Percentiles rank a stretch among this genome's conserved stretches.
Evolutionary conservation across 352 stramenopile genomes (phyloP).

Genomic region (Pilasporangium apinafurcum): DNA sequence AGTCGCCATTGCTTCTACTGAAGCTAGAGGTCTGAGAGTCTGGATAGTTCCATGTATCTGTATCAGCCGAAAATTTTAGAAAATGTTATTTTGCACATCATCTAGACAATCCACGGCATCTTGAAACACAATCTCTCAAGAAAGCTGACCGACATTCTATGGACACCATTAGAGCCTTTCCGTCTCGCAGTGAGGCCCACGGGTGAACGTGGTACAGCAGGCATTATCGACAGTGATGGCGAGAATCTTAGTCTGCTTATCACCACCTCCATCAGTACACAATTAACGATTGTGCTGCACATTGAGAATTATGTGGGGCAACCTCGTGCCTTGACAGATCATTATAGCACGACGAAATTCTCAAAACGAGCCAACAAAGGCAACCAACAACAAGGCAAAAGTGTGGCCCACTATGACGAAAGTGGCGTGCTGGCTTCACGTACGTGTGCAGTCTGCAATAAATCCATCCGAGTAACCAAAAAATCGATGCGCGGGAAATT

Average conservation of each 20-base stretch:
- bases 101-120: constrained; percentile 54
- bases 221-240: constrained; percentile 44
- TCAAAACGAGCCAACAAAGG: neutral
- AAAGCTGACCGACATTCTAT: constrained; percentile 43
- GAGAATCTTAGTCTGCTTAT: constrained; percentile 60
- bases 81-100: neutral
- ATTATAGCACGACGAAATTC: constrained; percentile 26
- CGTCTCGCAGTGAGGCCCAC: constrained; percentile 29
- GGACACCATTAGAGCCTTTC: constrained; percentile 41
- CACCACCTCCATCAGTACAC: constrained; percentile 30
- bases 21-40: constrained; percentile 43
- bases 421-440: constrained; percentile 36
- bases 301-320: constrained; percentile 55
- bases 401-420: constrained; percentile 48
- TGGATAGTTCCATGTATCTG: no score
- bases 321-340: constrained; percentile 27
- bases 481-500: constrained; percentile 13
- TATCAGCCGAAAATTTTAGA: no score
- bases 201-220: constrained; percentile 30
- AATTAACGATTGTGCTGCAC: constrained; percentile 39
- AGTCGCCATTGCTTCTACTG: constrained; percentile 50
- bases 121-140: constrained; percentile 47
- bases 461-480: constrained; percentile 30
- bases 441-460: constrained; percentile 45
- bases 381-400: constrained; percentile 14